A percentile compares a stretch with the other conserved stretches of the same genome.
These are phyloP conservation scores for Ophiostoma pallidulum DNA, from an alignment of 2,329 filamentous ascomycete genomes.

Conservation along the genomic window DNA sequence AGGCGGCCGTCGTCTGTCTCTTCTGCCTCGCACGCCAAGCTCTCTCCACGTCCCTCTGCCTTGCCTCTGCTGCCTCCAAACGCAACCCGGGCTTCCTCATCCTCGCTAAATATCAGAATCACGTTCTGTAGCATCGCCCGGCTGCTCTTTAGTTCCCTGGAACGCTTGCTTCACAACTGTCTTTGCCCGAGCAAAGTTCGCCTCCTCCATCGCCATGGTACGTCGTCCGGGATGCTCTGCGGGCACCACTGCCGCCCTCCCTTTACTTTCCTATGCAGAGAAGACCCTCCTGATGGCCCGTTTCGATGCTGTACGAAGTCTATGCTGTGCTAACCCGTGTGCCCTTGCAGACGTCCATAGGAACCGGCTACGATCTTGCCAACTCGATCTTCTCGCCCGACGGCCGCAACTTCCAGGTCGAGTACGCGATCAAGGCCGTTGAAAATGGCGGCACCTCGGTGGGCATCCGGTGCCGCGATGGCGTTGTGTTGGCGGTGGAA, in stretches of 20 bases:
- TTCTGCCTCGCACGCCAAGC: neutral
- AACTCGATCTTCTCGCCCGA: conserved; percentile 99
- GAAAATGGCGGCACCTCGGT: conserved; percentile 96
- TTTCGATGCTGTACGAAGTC: neutral
- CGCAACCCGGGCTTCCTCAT: too few relatives aligned
- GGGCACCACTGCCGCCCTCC: too few relatives aligned
- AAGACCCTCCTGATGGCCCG: neutral
- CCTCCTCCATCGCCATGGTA: too few relatives aligned
- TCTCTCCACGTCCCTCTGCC: too few relatives aligned
- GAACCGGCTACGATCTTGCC: conserved; percentile 96
- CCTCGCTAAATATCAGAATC: too few relatives aligned
- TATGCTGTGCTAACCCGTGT: neutral
- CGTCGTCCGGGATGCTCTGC: too few relatives aligned
- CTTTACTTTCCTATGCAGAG: neutral
- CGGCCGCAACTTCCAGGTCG: conserved; percentile 97
- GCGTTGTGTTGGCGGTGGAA: conserved; percentile 90
- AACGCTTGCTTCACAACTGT: too few relatives aligned
- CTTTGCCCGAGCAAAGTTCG: too few relatives aligned
- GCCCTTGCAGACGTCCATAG: conserved; percentile 82
- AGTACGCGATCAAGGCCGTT: conserved; percentile 97
- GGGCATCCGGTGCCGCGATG: conserved; percentile 94
- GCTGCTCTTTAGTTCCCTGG: too few relatives aligned
- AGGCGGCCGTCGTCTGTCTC: neutral
- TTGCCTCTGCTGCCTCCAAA: too few relatives aligned
- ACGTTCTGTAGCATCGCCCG: too few relatives aligned